A percentile compares a stretch with the other conserved stretches of the same genome.
Conservation (phyloP, 768 basidiomycete genomes). For the Termitomyces sp. region DNA sequence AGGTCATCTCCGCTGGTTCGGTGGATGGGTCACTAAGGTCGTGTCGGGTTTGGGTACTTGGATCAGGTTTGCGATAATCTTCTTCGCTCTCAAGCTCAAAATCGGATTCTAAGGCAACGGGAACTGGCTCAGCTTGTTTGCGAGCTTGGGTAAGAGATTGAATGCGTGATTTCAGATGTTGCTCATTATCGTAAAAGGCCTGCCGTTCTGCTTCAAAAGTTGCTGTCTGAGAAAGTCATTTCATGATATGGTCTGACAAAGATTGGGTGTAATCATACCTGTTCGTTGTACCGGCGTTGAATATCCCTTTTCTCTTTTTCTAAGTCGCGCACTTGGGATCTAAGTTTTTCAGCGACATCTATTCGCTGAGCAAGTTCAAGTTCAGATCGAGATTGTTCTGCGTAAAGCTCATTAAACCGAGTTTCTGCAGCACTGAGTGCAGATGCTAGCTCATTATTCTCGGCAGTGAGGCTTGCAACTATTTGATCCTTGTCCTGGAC, state of each 20-base stretch:
- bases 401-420: constrained; percentile 73
- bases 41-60: constrained; percentile 27
- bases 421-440: constrained; percentile 63
- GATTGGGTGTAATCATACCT: constrained; percentile 38
- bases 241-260: constrained; percentile 3
- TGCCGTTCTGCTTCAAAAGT: constrained; percentile 92
- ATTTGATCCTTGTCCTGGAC: constrained; percentile 76
- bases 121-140: constrained; percentile 41
- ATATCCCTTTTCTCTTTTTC: constrained; percentile 87
- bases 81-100: constrained; percentile 35
- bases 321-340: constrained; percentile 74
- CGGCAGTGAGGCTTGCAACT: constrained; percentile 50
- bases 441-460: constrained; percentile 61
- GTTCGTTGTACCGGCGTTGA: constrained; percentile 82
- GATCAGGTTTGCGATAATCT: constrained; percentile 12
- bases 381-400: constrained; percentile 78
- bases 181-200: constrained; percentile 89
- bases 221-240: constrained; percentile 46
- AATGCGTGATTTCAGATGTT: constrained; percentile 88
- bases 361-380: constrained; percentile 76
- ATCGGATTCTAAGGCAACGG: constrained; percentile 32
- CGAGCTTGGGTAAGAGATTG: constrained; percentile 69
- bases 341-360: constrained; percentile 78
- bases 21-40: constrained; percentile 59
- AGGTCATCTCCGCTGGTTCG: constrained; percentile 85